These are phyloP conservation scores for Hymenoscyphus repandus DNA, from an alignment of 2,329 filamentous ascomycete species.

Conservation along the genomic window DNA sequence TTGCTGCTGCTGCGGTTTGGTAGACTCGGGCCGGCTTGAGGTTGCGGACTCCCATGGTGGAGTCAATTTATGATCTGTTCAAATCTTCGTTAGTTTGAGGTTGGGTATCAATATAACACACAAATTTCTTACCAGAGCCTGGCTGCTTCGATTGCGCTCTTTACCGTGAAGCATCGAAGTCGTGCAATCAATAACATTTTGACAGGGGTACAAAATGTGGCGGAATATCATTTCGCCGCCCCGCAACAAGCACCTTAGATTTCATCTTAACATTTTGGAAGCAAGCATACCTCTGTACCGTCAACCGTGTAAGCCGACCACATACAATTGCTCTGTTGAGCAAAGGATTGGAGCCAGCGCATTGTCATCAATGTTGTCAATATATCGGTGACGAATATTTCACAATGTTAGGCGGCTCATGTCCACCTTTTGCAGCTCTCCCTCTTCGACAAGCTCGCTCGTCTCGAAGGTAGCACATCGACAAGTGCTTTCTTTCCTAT, in stretches of 20 bases:
- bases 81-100: too few relatives aligned
- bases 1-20: conserved; percentile 40
- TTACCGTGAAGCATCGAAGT: background rate
- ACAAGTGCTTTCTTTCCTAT: conserved; percentile 30
- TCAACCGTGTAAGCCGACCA: background rate
- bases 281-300: background rate
- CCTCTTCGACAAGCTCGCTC: conserved; percentile 43
- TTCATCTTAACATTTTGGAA: conserved; percentile 3
- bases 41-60: conserved; percentile 29
- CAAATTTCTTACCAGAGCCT: too few relatives aligned
- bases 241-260: background rate
- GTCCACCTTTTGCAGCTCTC: conserved; percentile 53
- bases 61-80: background rate
- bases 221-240: conserved; percentile 3
- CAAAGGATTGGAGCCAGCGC: background rate
- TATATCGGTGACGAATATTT: conserved; percentile 27
- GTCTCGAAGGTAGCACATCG: conserved; percentile 39
- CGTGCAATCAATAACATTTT: conserved; percentile 4
- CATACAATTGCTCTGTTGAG: background rate
- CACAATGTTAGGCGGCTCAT: conserved; percentile 61
- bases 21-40: conserved; percentile 41
- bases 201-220: conserved; percentile 2
- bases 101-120: too few relatives aligned
- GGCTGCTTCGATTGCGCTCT: too few relatives aligned
- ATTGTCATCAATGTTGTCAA: conserved; percentile 20